These are phyloP conservation scores for Acer campestre DNA, from an alignment of 345 rosid species.

Conservation along the genomic window DNA sequence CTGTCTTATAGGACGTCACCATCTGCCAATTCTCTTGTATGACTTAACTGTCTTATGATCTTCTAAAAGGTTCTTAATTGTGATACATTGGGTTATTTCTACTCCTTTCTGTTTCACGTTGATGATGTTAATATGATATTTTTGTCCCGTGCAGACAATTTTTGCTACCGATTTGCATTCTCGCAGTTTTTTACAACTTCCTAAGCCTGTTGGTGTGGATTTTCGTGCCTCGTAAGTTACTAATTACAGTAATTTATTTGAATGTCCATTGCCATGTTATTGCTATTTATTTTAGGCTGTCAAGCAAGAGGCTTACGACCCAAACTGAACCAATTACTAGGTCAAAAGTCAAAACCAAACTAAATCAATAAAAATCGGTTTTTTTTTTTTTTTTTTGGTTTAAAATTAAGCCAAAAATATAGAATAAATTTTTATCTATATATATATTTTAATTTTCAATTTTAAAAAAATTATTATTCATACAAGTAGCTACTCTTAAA, in stretches of 20 bases:
- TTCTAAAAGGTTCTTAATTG: not conserved
- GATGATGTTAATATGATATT: slow-evolving; percentile 11
- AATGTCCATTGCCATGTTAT: not conserved
- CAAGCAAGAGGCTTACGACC: not conserved
- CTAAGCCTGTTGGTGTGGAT: slow-evolving; percentile 91
- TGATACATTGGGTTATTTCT: not conserved
- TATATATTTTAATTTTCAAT: no score
- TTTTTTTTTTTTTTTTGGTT: no score
- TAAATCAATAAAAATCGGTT: no score
- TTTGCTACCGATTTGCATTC: slow-evolving; percentile 90
- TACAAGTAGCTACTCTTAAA: not conserved
- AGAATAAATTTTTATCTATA: no score
- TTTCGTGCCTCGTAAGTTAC: slow-evolving; percentile 88
- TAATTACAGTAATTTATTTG: not conserved
- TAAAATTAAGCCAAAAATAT: not conserved
- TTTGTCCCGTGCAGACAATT: slow-evolving; percentile 61
- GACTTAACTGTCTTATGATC: not conserved
- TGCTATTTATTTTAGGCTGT: not conserved
- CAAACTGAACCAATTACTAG: not conserved
- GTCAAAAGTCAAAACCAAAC: not conserved
- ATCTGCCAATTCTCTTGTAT: not conserved
- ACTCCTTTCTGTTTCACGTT: not conserved
- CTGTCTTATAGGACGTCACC: not conserved
- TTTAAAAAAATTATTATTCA: no score
- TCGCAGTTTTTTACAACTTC: slow-evolving; percentile 81